A percentile compares a stretch with the other conserved stretches of the same genome.
phyloP scores from a whole-genome alignment of 352 stramenopile species.

The Phytophthora rubi region DNA sequence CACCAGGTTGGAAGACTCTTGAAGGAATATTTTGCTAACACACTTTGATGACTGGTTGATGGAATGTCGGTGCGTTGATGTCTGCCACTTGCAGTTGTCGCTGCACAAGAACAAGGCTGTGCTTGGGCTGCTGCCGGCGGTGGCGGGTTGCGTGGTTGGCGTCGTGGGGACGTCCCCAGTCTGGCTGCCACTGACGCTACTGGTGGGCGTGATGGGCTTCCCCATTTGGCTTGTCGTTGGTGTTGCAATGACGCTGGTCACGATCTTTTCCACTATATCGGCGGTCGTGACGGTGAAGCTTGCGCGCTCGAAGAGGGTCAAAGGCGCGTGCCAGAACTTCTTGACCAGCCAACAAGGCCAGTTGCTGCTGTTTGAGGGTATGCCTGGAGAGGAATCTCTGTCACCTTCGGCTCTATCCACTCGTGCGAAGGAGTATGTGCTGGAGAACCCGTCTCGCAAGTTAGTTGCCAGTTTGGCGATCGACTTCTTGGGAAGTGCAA shows the following conservation, averaged over 20 bases:
- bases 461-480: constrained; percentile 83
- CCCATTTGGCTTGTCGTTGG: constrained; percentile 65
- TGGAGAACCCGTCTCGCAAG: constrained; percentile 63
- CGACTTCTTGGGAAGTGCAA: constrained; percentile 89
- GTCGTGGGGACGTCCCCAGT: constrained; percentile 56
- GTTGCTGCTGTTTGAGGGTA: constrained; percentile 64
- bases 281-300: constrained; percentile 57
- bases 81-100: constrained; percentile 40
- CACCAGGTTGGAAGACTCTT: constrained; percentile 44
- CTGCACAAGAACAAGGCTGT: constrained; percentile 67
- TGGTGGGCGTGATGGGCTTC: constrained; percentile 64
- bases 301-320: constrained; percentile 55
- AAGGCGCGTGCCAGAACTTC: constrained; percentile 49
- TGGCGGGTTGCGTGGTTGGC: constrained; percentile 53
- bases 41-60: constrained; percentile 4
- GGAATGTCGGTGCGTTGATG: background rate
- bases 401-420: constrained; percentile 41
- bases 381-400: constrained; percentile 40
- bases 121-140: constrained; percentile 51
- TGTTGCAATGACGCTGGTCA: constrained; percentile 49
- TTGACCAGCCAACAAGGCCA: constrained; percentile 62
- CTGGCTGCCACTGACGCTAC: constrained; percentile 63
- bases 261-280: constrained; percentile 57
- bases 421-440: constrained; percentile 49
- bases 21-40: background rate